A percentile compares a stretch with the other conserved stretches of the same genome.
Conservation (phyloP, 164 flowering plant genomes). For the Magnolia officinalis region DNA sequence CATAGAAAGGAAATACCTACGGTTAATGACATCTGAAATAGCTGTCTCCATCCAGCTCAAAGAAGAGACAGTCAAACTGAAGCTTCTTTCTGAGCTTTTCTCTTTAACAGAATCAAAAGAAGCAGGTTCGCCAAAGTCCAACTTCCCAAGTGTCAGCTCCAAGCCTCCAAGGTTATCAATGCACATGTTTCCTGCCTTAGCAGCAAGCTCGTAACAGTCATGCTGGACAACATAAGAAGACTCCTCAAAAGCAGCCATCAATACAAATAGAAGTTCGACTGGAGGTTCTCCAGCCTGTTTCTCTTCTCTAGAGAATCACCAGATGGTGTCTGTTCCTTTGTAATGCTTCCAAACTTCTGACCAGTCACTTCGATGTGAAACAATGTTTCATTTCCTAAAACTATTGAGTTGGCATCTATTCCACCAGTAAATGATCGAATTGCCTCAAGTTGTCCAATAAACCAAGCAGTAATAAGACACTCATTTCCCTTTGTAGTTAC, state of each 20-base stretch:
- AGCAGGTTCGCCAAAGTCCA: constrained; percentile 56
- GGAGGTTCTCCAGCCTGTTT: constrained; percentile 25
- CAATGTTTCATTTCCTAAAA: constrained; percentile 57
- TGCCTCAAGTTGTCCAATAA: constrained; percentile 58
- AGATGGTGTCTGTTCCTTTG: constrained; percentile 20
- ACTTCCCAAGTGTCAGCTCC: constrained; percentile 33
- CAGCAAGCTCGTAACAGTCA: constrained; percentile 46
- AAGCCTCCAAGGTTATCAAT: constrained; percentile 25
- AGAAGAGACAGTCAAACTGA: constrained; percentile 43
- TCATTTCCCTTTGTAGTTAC: constrained; percentile 28
- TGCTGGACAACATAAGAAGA: constrained; percentile 24
- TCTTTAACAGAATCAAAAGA: constrained; percentile 37
- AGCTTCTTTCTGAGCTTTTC: constrained; percentile 21
- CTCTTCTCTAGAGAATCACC: constrained; percentile 16
- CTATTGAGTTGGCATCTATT: constrained; percentile 41
- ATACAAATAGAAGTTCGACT: constrained; percentile 46
- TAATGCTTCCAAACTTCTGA: constrained; percentile 19
- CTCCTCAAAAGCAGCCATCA: constrained; percentile 42
- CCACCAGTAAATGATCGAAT: constrained; percentile 36
- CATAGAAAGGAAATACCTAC: constrained; percentile 52
- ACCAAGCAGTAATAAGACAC: constrained; percentile 59
- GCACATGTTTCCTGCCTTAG: constrained; percentile 26
- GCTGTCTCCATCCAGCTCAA: constrained; percentile 77
- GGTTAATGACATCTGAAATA: constrained; percentile 56
- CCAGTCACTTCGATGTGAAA: constrained; percentile 59